Conservation (phyloP, 345 rosid genomes). For the Gossypium herbaceum region DNA sequence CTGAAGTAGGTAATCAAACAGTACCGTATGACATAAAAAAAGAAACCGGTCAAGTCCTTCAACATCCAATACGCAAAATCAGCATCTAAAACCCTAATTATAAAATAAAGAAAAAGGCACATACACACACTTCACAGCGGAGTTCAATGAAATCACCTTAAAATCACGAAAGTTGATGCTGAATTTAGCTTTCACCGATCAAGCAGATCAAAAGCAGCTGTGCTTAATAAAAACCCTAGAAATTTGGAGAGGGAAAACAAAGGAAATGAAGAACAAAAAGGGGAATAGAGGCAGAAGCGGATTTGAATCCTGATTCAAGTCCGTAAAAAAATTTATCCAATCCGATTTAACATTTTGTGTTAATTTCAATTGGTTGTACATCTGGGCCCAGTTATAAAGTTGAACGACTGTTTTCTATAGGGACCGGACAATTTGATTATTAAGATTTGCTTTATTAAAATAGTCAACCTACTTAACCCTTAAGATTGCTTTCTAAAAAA, state of each 20-base stretch:
- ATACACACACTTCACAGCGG: conserved; percentile 16
- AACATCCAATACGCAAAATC: conserved; percentile 13
- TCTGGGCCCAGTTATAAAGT: too few species aligned
- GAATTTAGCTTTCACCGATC: conserved; percentile 25
- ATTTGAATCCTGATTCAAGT: conserved; percentile 22
- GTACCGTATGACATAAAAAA: neutral
- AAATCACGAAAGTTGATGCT: neutral
- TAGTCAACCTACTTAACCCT: too few species aligned
- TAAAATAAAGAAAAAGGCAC: conserved; percentile 13
- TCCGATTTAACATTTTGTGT: too few species aligned
- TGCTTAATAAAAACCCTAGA: conserved; percentile 32
- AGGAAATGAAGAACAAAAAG: conserved; percentile 18
- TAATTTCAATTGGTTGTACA: too few species aligned
- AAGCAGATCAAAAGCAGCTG: conserved; percentile 21
- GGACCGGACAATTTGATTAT: too few species aligned
- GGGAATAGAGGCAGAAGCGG: conserved; percentile 20
- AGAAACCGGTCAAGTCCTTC: conserved; percentile 11
- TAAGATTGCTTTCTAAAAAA: too few species aligned
- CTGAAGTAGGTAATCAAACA: neutral
- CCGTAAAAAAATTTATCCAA: too few species aligned
- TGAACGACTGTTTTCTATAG: too few species aligned
- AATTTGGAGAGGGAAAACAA: conserved; percentile 14
- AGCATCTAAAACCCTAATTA: conserved; percentile 3
- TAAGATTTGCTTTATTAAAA: too few species aligned
- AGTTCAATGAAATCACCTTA: neutral